These are phyloP conservation scores for Maudiozyma pseudohumilis DNA, from an alignment of 805 yeast genomes.

Conservation along the genomic window DNA sequence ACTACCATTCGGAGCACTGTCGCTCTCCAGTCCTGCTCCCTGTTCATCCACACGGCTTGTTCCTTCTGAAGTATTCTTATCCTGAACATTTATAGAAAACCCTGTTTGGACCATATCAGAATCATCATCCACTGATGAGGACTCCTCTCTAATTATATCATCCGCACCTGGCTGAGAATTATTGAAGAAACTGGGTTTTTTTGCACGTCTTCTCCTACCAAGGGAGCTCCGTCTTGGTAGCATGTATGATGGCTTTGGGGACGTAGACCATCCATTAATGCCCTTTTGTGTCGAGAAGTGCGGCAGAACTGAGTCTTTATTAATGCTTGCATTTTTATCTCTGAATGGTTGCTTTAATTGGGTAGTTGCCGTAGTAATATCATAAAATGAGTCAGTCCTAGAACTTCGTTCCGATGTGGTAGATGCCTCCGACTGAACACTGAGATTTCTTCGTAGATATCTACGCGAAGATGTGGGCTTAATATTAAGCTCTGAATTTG, in stretches of 20 bases:
- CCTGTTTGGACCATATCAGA: conserved; percentile 3
- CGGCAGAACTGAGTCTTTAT: conserved; percentile 17
- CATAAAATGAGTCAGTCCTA: conserved; percentile 33
- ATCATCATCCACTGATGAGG: conserved; percentile 10
- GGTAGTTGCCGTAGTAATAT: conserved; percentile 29
- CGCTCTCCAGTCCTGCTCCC: conserved; percentile 4
- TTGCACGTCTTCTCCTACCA: conserved; percentile 15
- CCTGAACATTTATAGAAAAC: neutral
- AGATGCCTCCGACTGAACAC: conserved; percentile 32
- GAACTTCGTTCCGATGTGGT: conserved; percentile 34
- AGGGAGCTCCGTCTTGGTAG: conserved; percentile 9
- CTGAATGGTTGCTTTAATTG: conserved; percentile 8
- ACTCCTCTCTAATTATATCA: conserved; percentile 26
- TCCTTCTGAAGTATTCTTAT: conserved; percentile 3
- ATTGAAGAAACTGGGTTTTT: conserved; percentile 16
- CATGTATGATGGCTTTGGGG: conserved; percentile 8
- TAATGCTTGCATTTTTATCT: conserved; percentile 8
- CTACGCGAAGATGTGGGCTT: conserved; percentile 7
- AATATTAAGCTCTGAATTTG: conserved; percentile 6
- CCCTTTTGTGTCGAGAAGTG: conserved; percentile 15
- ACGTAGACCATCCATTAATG: conserved; percentile 7
- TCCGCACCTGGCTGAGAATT: conserved; percentile 15
- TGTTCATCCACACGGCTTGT: conserved; percentile 4
- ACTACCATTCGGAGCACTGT: conserved; percentile 4
- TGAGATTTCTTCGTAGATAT: conserved; percentile 27